Evolutionary conservation across 768 basidiomycete genomes (phyloP).

Genomic region (Panus rudis): DNA sequence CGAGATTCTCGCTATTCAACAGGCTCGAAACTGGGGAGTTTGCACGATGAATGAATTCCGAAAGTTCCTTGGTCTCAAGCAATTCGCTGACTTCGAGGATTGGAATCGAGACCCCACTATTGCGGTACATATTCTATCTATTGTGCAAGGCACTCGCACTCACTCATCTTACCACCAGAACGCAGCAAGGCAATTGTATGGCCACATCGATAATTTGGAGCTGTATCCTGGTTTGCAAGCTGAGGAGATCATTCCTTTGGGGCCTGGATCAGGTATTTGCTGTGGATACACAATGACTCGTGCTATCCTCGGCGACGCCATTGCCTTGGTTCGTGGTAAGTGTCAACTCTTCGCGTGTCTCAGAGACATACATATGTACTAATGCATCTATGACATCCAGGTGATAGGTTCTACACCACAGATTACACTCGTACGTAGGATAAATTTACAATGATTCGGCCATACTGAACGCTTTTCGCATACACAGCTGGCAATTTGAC

Average conservation of each 20-base stretch:
- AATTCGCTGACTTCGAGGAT: constrained; percentile 41
- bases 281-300: constrained; percentile 22
- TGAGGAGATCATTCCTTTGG: constrained; percentile 17
- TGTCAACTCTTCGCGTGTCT: no score
- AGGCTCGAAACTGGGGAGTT: constrained; percentile 47
- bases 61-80: constrained; percentile 59
- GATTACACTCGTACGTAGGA: constrained; percentile 39
- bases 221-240: constrained; percentile 29
- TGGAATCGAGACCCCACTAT: constrained; percentile 65
- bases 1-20: constrained; percentile 51
- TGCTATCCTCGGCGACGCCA: constrained; percentile 44
- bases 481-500: constrained; percentile 36
- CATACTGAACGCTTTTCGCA: not conserved
- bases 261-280: constrained; percentile 23
- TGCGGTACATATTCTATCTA: constrained; percentile 44
- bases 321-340: constrained; percentile 46
- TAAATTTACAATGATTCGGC: not conserved
- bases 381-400: no score
- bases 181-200: constrained; percentile 28
- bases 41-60: constrained; percentile 55
- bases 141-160: no score
- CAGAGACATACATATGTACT: no score
- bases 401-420: constrained; percentile 47
- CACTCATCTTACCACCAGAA: no score
- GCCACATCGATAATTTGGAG: constrained; percentile 29